Evolutionary conservation across 306 rosid species (phyloP), one percentile per base, ranked within the genome.

Genomic region (Trichosanthes cucumerina): DNA sequence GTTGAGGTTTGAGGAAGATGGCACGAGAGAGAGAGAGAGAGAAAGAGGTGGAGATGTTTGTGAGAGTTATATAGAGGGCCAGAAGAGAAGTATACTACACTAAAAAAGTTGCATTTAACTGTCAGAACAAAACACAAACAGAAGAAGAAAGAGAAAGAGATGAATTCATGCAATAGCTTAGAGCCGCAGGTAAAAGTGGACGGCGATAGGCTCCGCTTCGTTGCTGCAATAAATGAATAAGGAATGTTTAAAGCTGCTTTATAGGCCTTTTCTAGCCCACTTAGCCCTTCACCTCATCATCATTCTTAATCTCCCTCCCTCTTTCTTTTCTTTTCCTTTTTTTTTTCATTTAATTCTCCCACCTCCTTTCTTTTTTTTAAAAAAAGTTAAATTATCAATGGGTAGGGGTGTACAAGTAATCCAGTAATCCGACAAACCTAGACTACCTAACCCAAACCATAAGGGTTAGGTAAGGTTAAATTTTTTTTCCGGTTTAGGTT

Each of bases 161-260:
- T 7, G 18, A 19, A 28, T 50, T 9, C 78, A 74, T 50, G 60
- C 78, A 74, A 50, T 74, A 50, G 60, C 46, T 31, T 74, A 43
- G 44, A 50, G 62, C 78, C 78, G 62, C 78, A 74, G 78, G 44
- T 28, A 73, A 73, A 72, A 74, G 78, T 74, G 78, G 78, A 74
- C 62, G 78, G 78, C 78, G 62, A 74, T 74, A 74, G 78, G 78
- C 62, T 74, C 26, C 5, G 5, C 62, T 19, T 74, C 10, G 28
- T 50, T 74, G 18, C 31, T 50, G 78, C 78, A 74, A 28, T 74
- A 50, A 74, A 74, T 50, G 4, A 18, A 72, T 15, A 72, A 74
- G 62, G 46, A 74, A 74, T 74, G 78, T 74, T 74, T 74, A 74
- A 74, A 74, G 78, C 78, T 74, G 74, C 44, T 71, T 72, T 47